Evolutionary conservation across 2,329 filamentous ascomycete species (phyloP).

Genomic region (Xylariaceae sp.): DNA sequence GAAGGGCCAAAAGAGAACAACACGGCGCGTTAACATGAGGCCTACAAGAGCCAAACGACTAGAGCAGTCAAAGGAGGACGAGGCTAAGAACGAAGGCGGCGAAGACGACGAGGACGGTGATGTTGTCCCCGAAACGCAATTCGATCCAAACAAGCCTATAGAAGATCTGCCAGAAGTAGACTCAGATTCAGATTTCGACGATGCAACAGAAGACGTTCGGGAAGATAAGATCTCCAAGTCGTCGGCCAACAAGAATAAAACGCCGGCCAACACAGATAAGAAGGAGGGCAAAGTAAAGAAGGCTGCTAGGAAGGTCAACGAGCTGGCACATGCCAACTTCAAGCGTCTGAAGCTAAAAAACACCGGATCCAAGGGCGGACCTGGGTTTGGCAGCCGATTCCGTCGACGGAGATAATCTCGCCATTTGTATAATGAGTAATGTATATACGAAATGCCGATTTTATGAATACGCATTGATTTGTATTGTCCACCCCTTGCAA

Average conservation of each 20-base stretch:
- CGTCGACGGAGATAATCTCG: constrained; percentile 52
- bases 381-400: constrained; percentile 64
- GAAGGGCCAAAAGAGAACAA: constrained; percentile 83
- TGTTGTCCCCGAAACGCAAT: constrained; percentile 50
- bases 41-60: constrained; percentile 59
- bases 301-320: constrained; percentile 66
- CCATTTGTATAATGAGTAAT: constrained; percentile 16
- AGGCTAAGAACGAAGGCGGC: constrained; percentile 44
- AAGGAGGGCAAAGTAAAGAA: constrained; percentile 57
- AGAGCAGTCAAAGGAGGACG: constrained; percentile 40
- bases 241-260: constrained; percentile 36
- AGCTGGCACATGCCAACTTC: constrained; percentile 71
- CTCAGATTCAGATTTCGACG: constrained; percentile 51
- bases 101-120: constrained; percentile 49
- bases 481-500: background rate
- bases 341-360: constrained; percentile 69
- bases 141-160: constrained; percentile 39
- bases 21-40: constrained; percentile 69
- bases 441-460: constrained; percentile 8
- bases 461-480: background rate
- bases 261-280: constrained; percentile 38
- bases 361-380: constrained; percentile 66
- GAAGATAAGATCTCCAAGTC: constrained; percentile 53
- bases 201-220: constrained; percentile 41
- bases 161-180: constrained; percentile 42